Evolutionary conservation across 495 filamentous ascomycete genomes (phyloP), one percentile per base, ranked within the genome.

Genomic region (Penicillium desertorum): DNA sequence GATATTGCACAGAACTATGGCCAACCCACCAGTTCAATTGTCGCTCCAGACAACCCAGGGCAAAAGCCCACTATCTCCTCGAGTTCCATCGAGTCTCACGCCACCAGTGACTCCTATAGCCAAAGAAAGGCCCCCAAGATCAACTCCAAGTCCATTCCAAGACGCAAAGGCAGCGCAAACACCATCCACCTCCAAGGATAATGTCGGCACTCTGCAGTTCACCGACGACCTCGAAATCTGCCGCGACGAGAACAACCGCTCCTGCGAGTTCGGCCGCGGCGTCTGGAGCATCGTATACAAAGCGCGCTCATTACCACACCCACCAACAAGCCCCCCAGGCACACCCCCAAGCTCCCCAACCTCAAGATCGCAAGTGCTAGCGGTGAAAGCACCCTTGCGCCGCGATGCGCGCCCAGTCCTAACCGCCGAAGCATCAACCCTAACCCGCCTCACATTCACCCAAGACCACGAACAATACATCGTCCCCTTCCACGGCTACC

Each of bases 271-370:
- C 36, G 85, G 84, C 30, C 76, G 69, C 45, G 85, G 85, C 10
- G 75, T 75, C 7, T 87, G 84, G 84, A 88, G 85, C 62, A 77
- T 76, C 14, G 85, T 88, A 11, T 85, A 83, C 67, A 77, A 76
- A 51, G 83, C 68, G 16, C 67, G 23, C 54, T 62, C 41, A 57
- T 60, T 20, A 20, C 59, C 51, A 43, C 47, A 27, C 52, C 49
- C 27, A 37, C 36, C 48, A 51, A 32, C 32, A 56, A 14, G 25
- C 48, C 25, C 51, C 46, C 56, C 49, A 48, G 30, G 30, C 34
- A 79, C 77, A 41, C 78, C 80, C 16, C 83, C 82, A 9, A 71
- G 71, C 17, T 82, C 80, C 5, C 83, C 72, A n/a, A 64, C 66
- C 32, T 55, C 63, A 20, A 58, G 55, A 45, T 62, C 61, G 29